Percentiles rank a stretch among this genome's conserved stretches.
Conservation (phyloP, 2,329 filamentous ascomycete genomes). For the Colletotrichum higginsianum region DNA sequence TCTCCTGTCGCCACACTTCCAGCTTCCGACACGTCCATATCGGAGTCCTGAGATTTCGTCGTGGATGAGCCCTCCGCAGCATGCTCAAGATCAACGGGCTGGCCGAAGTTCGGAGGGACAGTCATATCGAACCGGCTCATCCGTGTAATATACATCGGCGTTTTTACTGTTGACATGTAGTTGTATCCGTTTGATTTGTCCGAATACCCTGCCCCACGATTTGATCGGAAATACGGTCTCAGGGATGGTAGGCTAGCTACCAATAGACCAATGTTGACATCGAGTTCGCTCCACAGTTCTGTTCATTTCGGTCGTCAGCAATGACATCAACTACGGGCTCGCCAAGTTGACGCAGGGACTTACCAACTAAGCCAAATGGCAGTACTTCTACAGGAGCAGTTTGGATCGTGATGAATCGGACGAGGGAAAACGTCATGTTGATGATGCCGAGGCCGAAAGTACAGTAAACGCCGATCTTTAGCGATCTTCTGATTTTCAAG, state of each 20-base stretch:
- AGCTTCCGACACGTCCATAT: background rate
- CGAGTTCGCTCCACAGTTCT: conserved; percentile 38
- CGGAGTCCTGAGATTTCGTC: conserved; percentile 15
- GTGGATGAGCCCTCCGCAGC: conserved; percentile 6
- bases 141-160: conserved; percentile 5
- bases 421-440: conserved; percentile 37
- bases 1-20: background rate
- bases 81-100: conserved; percentile 16
- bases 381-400: conserved; percentile 24
- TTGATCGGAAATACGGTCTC: conserved; percentile 37
- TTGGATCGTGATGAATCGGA: conserved; percentile 38
- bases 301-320: background rate
- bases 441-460: conserved; percentile 38
- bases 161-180: conserved; percentile 31
- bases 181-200: conserved; percentile 33
- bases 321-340: background rate
- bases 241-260: conserved; percentile 35
- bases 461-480: conserved; percentile 36
- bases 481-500: conserved; percentile 28
- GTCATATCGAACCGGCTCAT: conserved; percentile 27
- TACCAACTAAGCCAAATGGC: conserved; percentile 35
- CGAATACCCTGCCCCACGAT: conserved; percentile 19
- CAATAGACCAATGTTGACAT: conserved; percentile 33
- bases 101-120: conserved; percentile 6
- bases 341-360: background rate